Evolutionary conservation across 129 eudicot species (phyloP), one percentile per base, ranked within the genome.

Genomic region (Flaveria sonorensis): DNA sequence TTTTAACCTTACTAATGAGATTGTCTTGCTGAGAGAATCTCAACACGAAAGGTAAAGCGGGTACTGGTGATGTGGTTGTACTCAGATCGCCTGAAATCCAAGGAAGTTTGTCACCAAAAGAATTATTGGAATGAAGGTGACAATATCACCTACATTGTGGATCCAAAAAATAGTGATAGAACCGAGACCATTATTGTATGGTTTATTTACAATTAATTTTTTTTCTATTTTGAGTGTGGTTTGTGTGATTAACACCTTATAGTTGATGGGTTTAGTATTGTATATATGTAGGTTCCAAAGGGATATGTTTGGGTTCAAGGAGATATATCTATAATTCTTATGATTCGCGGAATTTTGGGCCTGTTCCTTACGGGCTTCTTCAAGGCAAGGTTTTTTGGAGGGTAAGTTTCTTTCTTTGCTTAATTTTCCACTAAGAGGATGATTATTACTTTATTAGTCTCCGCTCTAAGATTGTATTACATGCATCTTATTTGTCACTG

Each of bases 301-400:
- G 96, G 96, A 65, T 91, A 88, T 81, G 79, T 90, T 64, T 90
- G 96, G 93, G 78, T 90, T 3, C 88, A 92, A 67, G 97, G 97
- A 67, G 96, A 92, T 83, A 89, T 68, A 83, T 74, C 11, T 85
- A 84, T 39, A 26, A 32, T 19, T 82, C 89, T 59, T n/a, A 30
- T 13, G 96, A 92, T 86, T 92, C 97, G 7, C 83, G 96, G 76
- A 53, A 84, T 2, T 92, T 87, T 56, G 97, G 97, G 12, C 85
- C 97, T 11, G 90, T 92, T 83, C 96, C 97, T 73, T 92, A 84
- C 55, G 93, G 84, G 21, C 88, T 89, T 79, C 80, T 92, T 71
- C 81, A 81, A n/a, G 87, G 87, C 83, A 85, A 85, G 81, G 81
- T 89, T 18, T 84, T 84, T 72, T 82, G 91, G 89, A 87, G 59